Percentiles rank a stretch among this genome's conserved stretches.
Evolutionary conservation across 331 rosid genomes (phyloP).

Genomic region (Quercus tomentella): DNA sequence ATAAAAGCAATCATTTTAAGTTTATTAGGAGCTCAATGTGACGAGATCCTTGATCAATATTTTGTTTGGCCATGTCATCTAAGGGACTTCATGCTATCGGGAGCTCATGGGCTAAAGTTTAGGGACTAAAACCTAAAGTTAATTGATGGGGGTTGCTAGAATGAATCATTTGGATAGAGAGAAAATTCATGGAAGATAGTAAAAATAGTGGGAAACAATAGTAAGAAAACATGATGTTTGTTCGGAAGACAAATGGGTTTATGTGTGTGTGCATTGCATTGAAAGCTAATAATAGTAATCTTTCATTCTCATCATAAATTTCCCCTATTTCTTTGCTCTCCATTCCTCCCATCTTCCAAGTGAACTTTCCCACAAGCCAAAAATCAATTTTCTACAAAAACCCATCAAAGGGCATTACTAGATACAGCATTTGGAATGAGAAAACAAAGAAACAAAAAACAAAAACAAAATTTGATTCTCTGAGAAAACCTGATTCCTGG

Average conservation of each 20-base stretch:
- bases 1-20: no score
- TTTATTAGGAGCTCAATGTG: no score
- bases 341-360: neutral
- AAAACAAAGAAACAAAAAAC: neutral
- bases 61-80: no score
- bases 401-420: neutral
- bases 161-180: neutral
- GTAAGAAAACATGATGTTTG: neutral
- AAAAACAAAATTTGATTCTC: neutral
- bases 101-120: no score
- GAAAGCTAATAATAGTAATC: neutral
- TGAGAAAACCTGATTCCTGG: neutral
- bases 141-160: no score
- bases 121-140: neutral
- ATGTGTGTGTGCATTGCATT: neutral
- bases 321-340: neutral
- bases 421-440: neutral
- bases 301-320: neutral
- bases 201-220: neutral
- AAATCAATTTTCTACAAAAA: neutral
- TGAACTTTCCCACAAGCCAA: constrained; percentile 19
- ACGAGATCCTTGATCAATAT: no score
- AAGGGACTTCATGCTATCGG: no score
- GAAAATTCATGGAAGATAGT: neutral
- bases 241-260: neutral